Evolutionary conservation across 176 grass and related monocot genomes (phyloP).

Genomic region (Oryza nivara): DNA sequence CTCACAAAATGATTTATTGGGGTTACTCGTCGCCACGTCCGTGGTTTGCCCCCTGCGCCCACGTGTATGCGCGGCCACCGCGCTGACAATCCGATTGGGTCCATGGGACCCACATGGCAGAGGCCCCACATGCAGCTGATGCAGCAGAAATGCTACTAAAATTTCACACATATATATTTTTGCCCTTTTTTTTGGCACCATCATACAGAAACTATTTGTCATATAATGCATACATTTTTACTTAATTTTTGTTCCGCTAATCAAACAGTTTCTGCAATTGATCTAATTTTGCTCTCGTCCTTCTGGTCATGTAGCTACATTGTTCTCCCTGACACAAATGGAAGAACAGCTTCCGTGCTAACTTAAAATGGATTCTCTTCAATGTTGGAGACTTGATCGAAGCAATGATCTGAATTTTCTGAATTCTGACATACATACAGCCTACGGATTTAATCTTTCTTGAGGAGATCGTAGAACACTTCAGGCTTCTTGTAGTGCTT

Average conservation of each 20-base stretch:
- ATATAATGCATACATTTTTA: not conserved
- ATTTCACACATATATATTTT: conserved; percentile 2
- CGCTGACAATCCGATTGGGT: not conserved
- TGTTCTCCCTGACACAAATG: not conserved
- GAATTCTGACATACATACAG: not conserved
- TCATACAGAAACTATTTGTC: not conserved
- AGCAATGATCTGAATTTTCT: not conserved
- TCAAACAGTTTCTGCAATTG: not conserved
- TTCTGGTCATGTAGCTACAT: not conserved
- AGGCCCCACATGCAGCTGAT: not conserved
- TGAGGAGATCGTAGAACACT: conserved; percentile 90
- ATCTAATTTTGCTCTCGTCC: not conserved
- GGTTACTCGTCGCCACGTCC: not conserved
- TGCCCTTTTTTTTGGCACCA: not conserved
- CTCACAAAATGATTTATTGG: not conserved
- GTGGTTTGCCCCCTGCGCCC: not conserved
- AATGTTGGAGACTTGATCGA: not conserved
- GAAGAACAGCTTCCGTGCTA: not conserved
- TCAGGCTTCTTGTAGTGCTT: conserved; percentile 64
- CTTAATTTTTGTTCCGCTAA: not conserved
- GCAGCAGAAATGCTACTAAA: not conserved
- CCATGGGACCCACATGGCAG: not conserved
- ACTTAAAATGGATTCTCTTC: not conserved
- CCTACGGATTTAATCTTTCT: conserved; percentile 27
- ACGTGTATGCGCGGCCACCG: not conserved